Evolutionary conservation across 768 basidiomycete genomes (phyloP), one percentile per base, ranked within the genome.

Genomic region (Lactifluus piperatus): DNA sequence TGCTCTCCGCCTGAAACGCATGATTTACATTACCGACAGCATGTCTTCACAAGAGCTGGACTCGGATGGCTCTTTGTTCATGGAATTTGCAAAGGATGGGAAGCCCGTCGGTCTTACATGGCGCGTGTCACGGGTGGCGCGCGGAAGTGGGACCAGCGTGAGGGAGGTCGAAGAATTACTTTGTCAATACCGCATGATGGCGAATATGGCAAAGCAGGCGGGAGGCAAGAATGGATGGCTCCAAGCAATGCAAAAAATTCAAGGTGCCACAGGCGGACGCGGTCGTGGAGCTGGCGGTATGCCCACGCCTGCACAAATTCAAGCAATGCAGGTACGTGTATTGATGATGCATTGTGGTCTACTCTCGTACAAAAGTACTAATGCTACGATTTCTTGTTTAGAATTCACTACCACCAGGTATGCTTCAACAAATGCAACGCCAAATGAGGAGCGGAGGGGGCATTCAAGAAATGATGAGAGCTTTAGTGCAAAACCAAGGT

Each of bases 21-120:
- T 99, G 89, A 91, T 97, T 66, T 98, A 88, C 75, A 98, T 99
- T 68, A 97, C 93, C 11, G 97, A 99, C 71, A 92, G 91, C 68
- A 99, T 99, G 97, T 91, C 91, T 50, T 84, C 89, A 36, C 73
- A 74, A 55, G 97, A 99, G 72, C 82, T 99, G 54, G 93, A 99
- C 74, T 95, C 92, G 5, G 97, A 99, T 69, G 97, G 97, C 4
- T 76, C 85, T 39, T 80, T 84, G 29, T 99, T 99, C 73, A 87
- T 94, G 84, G 86, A 89, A 66, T 74, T 77, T 62, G 84, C 81
- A 22, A 90, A 88, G 71, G 88, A 92, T 65, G 86, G 88, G 16
- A 92, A 90, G 69, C 89, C 91, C 4, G 75, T 79, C 7, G 88
- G 83, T n/a, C 75, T 97, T 62, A 97, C 94, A 64, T 90, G 87